Evolutionary conservation across 441 rosid species (phyloP), one percentile per base, ranked within the genome.

Genomic region (Raphanus hybrid): DNA sequence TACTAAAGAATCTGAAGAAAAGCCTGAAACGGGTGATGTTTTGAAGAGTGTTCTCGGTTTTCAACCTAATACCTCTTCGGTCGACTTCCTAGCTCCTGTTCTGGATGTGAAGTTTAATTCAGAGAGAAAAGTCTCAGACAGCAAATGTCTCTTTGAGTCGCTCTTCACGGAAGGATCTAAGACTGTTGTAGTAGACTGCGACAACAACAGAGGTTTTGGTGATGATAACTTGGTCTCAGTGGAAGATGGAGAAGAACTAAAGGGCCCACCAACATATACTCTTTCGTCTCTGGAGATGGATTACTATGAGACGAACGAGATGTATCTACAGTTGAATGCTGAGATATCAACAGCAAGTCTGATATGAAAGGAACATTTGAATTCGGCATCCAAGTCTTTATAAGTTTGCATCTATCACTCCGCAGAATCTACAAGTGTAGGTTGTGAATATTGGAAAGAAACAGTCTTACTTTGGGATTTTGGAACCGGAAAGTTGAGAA

Each of bases 61-160:
- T 37, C 79, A 88, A 6, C 58, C 41, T 9, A 37, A 75, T 59
- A 75, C 84, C 61, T 81, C 86, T 16, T 18, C 75, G 0, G 82
- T 90, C 70, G 91, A 94, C 75, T 91, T 88, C 71, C 81, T 63
- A 85, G 68, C 79, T 71, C 87, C 93, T 67, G 84, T 95, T 68
- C 86, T 92, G 29, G 97, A 91, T 65, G 99, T 95, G 71, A 81
- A 84, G 58, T 95, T 95, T 63, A 71, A 61, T n/a, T 73, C 87
- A 26, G 79, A 77, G 71, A 77, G 71, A 48, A 70, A 61, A 37
- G 69, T 63, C 39, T 43, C 84, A 32, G 71, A 74, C 41, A 34
- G 14, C 29, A 81, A 58, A 58, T 73, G 83, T 81, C 80, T 84
- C 68, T 86, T 92, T 55, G 92, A 89, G 76, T 78, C 84, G 62